Evolutionary conservation across 2,329 filamentous ascomycete species (phyloP).

Genomic region (Didymella glomerata): DNA sequence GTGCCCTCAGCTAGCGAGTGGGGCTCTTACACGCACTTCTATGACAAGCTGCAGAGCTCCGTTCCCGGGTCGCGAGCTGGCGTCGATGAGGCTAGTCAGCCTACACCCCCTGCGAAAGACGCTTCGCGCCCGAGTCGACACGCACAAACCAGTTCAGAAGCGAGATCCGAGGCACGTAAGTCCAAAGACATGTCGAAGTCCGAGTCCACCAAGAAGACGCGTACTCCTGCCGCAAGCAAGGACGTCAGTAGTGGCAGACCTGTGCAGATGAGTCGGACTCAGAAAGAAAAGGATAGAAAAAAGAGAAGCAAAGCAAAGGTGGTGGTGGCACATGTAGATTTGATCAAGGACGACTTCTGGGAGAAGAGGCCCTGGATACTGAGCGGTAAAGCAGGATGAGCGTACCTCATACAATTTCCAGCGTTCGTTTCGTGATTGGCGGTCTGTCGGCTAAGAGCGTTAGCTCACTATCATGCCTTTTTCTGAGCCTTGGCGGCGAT

Average conservation of each 20-base stretch:
- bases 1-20: conserved; percentile 24
- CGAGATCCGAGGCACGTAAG: background rate
- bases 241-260: conserved; percentile 12
- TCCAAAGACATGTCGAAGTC: conserved; percentile 1
- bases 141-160: background rate
- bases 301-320: conserved; percentile 80
- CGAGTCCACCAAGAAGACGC: background rate
- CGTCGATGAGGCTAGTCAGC: background rate
- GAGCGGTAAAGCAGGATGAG: conserved; percentile 46
- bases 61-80: background rate
- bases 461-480: background rate
- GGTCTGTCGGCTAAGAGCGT: background rate
- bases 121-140: background rate
- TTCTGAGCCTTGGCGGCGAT: background rate
- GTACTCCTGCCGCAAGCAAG: background rate
- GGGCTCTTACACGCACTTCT: conserved; percentile 17
- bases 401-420: background rate
- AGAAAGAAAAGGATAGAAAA: conserved; percentile 84
- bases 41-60: conserved; percentile 15
- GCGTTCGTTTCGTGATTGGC: background rate
- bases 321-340: conserved; percentile 84
- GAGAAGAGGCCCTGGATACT: conserved; percentile 78
- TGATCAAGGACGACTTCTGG: conserved; percentile 98
- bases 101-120: background rate
- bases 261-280: conserved; percentile 73